These are phyloP conservation scores for Grosmannia clavigera DNA, from an alignment of 2,329 filamentous ascomycete genomes.

Conservation along the genomic window DNA sequence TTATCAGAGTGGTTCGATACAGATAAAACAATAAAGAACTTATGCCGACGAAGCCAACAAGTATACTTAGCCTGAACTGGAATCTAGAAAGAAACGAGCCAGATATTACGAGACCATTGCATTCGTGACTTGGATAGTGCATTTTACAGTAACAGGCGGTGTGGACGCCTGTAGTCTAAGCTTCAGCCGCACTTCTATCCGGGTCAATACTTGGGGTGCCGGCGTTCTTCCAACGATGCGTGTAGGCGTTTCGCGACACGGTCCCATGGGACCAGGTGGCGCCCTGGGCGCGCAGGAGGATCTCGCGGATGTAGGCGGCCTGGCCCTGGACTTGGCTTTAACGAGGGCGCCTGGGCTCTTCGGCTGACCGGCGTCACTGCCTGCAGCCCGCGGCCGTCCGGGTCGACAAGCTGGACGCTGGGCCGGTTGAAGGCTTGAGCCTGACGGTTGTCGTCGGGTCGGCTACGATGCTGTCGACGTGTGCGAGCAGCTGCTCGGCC, in stretches of 20 bases:
- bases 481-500: slow-evolving; percentile 30
- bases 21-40: no score
- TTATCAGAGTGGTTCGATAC: no score
- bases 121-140: background rate
- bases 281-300: background rate
- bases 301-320: background rate
- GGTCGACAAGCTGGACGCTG: slow-evolving; percentile 49
- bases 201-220: background rate
- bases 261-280: background rate
- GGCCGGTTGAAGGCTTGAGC: slow-evolving; percentile 47
- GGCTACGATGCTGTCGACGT: slow-evolving; percentile 38
- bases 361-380: slow-evolving; percentile 23
- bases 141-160: background rate
- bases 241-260: background rate
- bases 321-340: slow-evolving; percentile 11
- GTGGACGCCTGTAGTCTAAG: background rate
- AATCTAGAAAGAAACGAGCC: no score
- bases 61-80: no score
- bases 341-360: slow-evolving; percentile 23
- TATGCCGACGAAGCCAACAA: no score
- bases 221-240: background rate
- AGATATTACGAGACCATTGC: no score
- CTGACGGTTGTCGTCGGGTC: slow-evolving; percentile 36
- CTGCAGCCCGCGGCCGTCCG: slow-evolving; percentile 38
- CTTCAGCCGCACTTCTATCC: background rate